Evolutionary conservation across 2,329 filamentous ascomycete species (phyloP), one percentile per base, ranked within the genome.

Genomic region (Alternaria ethzedia): DNA sequence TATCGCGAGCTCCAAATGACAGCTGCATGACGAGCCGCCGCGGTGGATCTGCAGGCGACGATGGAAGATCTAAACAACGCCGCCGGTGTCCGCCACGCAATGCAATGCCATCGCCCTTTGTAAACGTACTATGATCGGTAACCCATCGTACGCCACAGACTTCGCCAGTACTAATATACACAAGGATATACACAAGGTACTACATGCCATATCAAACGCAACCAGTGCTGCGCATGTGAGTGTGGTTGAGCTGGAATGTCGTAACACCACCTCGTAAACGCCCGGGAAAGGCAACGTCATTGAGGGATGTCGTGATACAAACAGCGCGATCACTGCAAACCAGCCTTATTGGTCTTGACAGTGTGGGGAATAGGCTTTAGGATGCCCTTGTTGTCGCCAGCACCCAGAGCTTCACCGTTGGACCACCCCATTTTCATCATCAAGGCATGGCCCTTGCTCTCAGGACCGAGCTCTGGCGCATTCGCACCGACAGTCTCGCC

Each of bases 351-450:
- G 41, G 89, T 92, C 82, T 97, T 97, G 70, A 99, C 91, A 25
- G 96, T 88, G 68, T 97, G 94, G 25, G 89, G 86, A 23, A 99
- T 91, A 0, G 95, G 95, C 65, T 93, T 88, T 67, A 97, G 81
- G 56, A 97, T 96, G 30, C 96, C 96, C 79, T 96, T 92, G 78
- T 96, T 97, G 67, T 96, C 89, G 1, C 84, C 77, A 11, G 92
- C 88, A 56, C 96, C 96, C 1, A 99, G 85, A 2, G 91, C 92
- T 75, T 90, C 97, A 6, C 96, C 96, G 56, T 86, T 90, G 65
- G 88, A 91, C 94, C 96, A 99, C 4, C 96, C 96, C 96, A 98
- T 98, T 82, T 96, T 98, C 82, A 97, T 93, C 67, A 99, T 82
- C 89, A 99, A 92, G 4, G 89, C 88, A 54, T 93, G 88, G 11